Conservation (phyloP, 2,329 filamentous ascomycete species). For the Clarireedia homoeocarpa region DNA sequence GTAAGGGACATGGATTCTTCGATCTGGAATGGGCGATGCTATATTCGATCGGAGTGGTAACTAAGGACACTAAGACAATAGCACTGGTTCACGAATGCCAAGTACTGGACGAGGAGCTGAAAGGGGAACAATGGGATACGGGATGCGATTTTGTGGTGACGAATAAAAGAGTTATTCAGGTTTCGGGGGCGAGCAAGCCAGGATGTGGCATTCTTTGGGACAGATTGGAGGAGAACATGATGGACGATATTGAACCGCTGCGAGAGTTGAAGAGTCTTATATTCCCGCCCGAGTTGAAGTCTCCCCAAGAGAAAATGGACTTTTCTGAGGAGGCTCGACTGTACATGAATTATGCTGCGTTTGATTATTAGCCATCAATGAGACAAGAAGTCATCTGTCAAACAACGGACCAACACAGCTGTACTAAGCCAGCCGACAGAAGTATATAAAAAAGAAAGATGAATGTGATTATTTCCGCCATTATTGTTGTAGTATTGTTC, state of each 20-base stretch:
- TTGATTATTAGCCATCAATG: neutral
- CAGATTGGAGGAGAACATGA: constrained; percentile 29
- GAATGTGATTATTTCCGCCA: no score
- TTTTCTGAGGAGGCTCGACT: constrained; percentile 4
- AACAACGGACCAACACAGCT: no score
- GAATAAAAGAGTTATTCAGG: constrained; percentile 27
- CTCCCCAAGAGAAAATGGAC: constrained; percentile 2
- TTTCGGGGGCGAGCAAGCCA: constrained; percentile 29
- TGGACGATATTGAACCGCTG: constrained; percentile 30
- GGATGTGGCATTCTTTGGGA: constrained; percentile 33
- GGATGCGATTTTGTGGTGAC: constrained; percentile 36
- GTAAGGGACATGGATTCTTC: constrained; percentile 35
- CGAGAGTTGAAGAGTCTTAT: constrained; percentile 12
- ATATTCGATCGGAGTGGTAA: constrained; percentile 28
- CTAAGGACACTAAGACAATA: constrained; percentile 23
- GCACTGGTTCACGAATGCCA: constrained; percentile 36
- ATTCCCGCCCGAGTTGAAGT: constrained; percentile 5
- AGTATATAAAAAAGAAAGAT: no score
- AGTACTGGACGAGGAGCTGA: constrained; percentile 32
- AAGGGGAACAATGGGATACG: constrained; percentile 32
- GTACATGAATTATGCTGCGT: constrained; percentile 6
- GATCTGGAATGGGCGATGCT: constrained; percentile 38
- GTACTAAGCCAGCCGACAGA: no score
- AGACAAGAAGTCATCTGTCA: no score
- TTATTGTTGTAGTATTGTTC: no score